A percentile compares a stretch with the other conserved stretches of the same genome.
These are phyloP conservation scores for Crucibulum laeve DNA, from an alignment of 768 basidiomycete species.

Conservation along the genomic window DNA sequence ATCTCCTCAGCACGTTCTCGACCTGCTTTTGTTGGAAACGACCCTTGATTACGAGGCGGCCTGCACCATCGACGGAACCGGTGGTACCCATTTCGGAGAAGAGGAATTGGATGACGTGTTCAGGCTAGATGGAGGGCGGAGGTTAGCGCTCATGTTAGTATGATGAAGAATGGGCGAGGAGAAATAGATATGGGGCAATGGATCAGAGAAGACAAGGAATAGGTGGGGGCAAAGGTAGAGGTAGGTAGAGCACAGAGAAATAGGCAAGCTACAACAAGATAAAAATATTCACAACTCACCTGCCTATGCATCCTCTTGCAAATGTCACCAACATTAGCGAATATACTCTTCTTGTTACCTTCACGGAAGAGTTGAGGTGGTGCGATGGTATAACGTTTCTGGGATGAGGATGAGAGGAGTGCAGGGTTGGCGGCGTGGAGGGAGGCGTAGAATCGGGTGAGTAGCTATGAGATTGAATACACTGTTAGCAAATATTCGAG, in stretches of 20 bases:
- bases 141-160: too few relatives aligned
- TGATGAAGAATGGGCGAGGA: too few relatives aligned
- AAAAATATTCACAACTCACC: too few relatives aligned
- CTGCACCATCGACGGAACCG: slow-evolving; percentile 89
- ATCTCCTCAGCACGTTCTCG: slow-evolving; percentile 93
- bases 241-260: too few relatives aligned
- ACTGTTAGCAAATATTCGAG: slow-evolving; percentile 2
- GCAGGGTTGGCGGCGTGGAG: slow-evolving; percentile 94
- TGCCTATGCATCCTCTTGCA: slow-evolving; percentile 97
- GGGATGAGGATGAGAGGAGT: slow-evolving; percentile 71
- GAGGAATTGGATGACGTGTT: slow-evolving; percentile 95
- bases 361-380: slow-evolving; percentile 93
- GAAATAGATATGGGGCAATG: too few relatives aligned
- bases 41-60: slow-evolving; percentile 93
- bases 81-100: slow-evolving; percentile 99
- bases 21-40: slow-evolving; percentile 98
- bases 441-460: slow-evolving; percentile 87
- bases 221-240: too few relatives aligned
- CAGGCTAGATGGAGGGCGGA: slow-evolving; percentile 52
- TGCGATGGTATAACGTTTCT: slow-evolving; percentile 95
- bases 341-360: slow-evolving; percentile 96
- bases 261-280: too few relatives aligned
- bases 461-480: slow-evolving; percentile 51
- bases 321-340: slow-evolving; percentile 95
- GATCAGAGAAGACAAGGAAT: too few relatives aligned